These are phyloP conservation scores for Pseudopyricularia cyperi DNA, from an alignment of 2,329 filamentous ascomycete species.

Conservation along the genomic window DNA sequence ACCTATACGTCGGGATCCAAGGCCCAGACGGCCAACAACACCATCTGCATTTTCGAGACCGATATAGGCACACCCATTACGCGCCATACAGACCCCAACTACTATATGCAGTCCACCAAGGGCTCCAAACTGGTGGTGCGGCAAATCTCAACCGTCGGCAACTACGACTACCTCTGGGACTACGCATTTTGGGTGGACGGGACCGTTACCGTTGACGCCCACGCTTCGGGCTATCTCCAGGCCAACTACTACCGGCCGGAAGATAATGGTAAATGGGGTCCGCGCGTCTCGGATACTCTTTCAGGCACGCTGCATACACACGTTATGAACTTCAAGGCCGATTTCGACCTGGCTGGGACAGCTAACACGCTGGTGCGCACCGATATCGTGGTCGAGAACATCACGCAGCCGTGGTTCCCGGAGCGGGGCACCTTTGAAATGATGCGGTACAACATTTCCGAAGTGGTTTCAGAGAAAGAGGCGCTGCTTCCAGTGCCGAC, in stretches of 20 bases:
- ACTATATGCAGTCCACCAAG: constrained; percentile 18
- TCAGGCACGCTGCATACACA: constrained; percentile 24
- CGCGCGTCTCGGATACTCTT: constrained; percentile 19
- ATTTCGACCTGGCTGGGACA: constrained; percentile 22
- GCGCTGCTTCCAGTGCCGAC: constrained; percentile 16
- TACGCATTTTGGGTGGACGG: constrained; percentile 21
- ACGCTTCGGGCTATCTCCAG: constrained; percentile 23
- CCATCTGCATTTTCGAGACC: constrained; percentile 25
- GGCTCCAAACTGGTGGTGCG: constrained; percentile 20
- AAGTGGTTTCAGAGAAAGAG: constrained; percentile 12
- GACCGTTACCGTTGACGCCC: constrained; percentile 22
- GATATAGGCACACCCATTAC: constrained; percentile 22
- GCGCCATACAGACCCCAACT: constrained; percentile 15
- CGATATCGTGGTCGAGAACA: constrained; percentile 16
- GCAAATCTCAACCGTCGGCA: constrained; percentile 25
- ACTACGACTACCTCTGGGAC: constrained; percentile 26
- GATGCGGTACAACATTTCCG: constrained; percentile 14
- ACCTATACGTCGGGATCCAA: constrained; percentile 18
- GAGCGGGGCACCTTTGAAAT: constrained; percentile 31
- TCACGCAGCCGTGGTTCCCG: constrained; percentile 21
- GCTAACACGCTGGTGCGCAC: constrained; percentile 22
- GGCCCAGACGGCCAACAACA: constrained; percentile 14
- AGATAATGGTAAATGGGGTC: constrained; percentile 19
- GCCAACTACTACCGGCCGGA: constrained; percentile 18
- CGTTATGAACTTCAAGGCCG: constrained; percentile 24